Evolutionary conservation across 768 basidiomycete genomes (phyloP).

Genomic region (Leccinum rimulosum): DNA sequence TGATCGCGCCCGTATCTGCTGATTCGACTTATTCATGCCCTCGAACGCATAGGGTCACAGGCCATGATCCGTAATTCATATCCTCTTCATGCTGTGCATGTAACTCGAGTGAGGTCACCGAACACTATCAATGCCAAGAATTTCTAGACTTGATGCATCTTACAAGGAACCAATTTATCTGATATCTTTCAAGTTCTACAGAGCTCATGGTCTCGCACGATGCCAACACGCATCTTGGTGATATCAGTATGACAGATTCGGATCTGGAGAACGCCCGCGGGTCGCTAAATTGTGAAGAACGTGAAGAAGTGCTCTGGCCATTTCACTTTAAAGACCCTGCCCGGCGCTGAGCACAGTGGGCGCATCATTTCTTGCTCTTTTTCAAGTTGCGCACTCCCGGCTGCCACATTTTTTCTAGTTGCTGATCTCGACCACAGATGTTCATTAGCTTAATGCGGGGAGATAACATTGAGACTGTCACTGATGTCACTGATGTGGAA

Average conservation of each 20-base stretch:
- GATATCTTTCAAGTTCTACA: conserved; percentile 1
- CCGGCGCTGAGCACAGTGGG: background rate
- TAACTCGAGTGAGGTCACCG: background rate
- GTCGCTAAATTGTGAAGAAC: background rate
- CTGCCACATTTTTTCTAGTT: background rate
- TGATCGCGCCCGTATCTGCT: conserved; percentile 6
- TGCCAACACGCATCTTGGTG: conserved; percentile 6
- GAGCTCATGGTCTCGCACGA: conserved; percentile 12
- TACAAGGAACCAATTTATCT: conserved; percentile 7
- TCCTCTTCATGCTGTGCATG: background rate
- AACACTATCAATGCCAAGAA: conserved; percentile 1
- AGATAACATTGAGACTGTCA: conserved; percentile 17
- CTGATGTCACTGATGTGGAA: conserved; percentile 12
- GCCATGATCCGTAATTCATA: conserved; percentile 7
- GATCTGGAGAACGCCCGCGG: conserved; percentile 5
- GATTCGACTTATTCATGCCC: conserved; percentile 3
- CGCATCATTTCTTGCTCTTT: background rate
- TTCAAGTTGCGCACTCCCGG: background rate
- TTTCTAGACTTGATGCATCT: background rate
- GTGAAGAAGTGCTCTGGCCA: conserved; percentile 6
- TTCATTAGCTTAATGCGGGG: conserved; percentile 25
- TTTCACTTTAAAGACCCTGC: conserved; percentile 5
- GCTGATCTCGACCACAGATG: conserved; percentile 17
- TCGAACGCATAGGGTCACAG: background rate
- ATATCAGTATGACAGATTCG: conserved; percentile 8